Conservation (phyloP, 345 rosid species). For the Murraya koenigii region DNA sequence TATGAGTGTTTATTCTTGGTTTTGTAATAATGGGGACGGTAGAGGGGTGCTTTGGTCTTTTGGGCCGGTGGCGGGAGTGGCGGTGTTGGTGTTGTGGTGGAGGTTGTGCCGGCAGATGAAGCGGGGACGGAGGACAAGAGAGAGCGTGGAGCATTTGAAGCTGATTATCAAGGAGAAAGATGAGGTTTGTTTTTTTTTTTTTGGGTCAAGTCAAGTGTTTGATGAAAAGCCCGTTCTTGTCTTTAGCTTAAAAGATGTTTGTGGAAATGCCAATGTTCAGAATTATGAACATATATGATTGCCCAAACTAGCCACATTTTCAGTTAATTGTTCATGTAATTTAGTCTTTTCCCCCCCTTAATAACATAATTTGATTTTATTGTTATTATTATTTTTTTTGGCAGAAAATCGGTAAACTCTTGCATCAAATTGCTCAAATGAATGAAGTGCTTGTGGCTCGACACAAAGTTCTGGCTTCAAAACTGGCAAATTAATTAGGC, state of each 20-base stretch:
- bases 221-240: constrained; percentile 15
- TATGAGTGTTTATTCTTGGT: neutral
- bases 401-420: constrained; percentile 51
- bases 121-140: constrained; percentile 20
- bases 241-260: constrained; percentile 17
- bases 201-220: constrained; percentile 6
- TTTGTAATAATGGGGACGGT: neutral
- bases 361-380: neutral
- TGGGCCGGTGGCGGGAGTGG: constrained; percentile 25
- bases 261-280: constrained; percentile 17
- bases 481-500: constrained; percentile 16
- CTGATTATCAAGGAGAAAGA: constrained; percentile 40
- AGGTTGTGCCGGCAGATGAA: constrained; percentile 37
- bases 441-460: constrained; percentile 48
- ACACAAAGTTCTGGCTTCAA: constrained; percentile 38
- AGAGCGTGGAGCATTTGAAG: constrained; percentile 23
- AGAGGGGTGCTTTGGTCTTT: constrained; percentile 16
- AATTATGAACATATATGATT: neutral
- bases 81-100: constrained; percentile 34
- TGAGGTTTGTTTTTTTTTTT: constrained; percentile 25
- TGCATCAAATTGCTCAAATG: constrained; percentile 56
- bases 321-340: neutral
- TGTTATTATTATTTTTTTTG: too few species aligned
- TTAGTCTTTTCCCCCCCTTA: neutral
- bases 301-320: neutral